A percentile compares a stretch with the other conserved stretches of the same genome.
Conservation (phyloP, 1,284 basidiomycete genomes). For the Cryptococcus hybrid region DNA sequence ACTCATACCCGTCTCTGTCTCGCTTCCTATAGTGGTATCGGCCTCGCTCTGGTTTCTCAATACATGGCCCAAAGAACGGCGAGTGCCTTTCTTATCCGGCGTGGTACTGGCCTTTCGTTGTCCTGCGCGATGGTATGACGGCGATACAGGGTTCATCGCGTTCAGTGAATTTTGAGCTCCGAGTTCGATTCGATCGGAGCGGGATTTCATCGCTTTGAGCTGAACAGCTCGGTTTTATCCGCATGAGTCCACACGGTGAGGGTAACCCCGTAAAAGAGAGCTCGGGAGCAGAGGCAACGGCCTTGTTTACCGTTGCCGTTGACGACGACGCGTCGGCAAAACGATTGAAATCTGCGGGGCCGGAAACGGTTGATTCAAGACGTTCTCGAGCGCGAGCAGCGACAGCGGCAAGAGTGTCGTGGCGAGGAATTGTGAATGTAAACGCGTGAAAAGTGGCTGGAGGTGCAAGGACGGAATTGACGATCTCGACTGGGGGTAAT, state of each 20-base stretch:
- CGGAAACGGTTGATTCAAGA: conserved; percentile 12
- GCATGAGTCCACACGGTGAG: conserved; percentile 92
- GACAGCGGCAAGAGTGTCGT: conserved; percentile 32
- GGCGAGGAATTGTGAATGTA: conserved; percentile 60
- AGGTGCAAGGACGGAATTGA: conserved; percentile 85
- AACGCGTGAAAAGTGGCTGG: conserved; percentile 91
- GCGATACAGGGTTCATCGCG: conserved; percentile 3
- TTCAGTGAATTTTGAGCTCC: conserved; percentile 10
- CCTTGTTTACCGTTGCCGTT: conserved; percentile 53
- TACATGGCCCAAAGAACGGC: conserved; percentile 3
- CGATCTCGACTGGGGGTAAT: conserved; percentile 71
- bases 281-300: conserved; percentile 39
- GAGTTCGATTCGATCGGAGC: conserved; percentile 12
- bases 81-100: neutral
- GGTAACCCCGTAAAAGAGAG: conserved; percentile 78
- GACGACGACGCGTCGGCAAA: conserved; percentile 17
- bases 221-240: conserved; percentile 70
- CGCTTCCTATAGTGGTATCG: conserved; percentile 12
- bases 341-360: conserved; percentile 9
- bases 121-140: neutral
- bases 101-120: conserved; percentile 2
- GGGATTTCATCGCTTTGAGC: conserved; percentile 33
- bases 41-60: conserved; percentile 6
- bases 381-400: conserved; percentile 26
- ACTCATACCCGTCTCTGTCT: conserved; percentile 51